Evolutionary conservation across 2,329 filamentous ascomycete genomes (phyloP).

Genomic region (Lecanicillium sp.): DNA sequence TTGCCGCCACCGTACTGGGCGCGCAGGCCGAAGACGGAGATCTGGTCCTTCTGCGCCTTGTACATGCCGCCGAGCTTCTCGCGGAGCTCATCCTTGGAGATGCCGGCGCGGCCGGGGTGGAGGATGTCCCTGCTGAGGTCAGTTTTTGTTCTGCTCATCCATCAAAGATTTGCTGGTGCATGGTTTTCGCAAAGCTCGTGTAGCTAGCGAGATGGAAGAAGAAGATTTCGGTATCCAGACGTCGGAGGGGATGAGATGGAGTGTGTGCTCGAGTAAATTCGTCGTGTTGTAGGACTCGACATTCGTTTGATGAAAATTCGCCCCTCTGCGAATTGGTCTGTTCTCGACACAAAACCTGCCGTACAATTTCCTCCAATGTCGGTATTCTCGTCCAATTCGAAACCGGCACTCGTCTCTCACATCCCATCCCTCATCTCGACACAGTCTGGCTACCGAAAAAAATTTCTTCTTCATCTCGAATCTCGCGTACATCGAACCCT

Average conservation of each 20-base stretch:
- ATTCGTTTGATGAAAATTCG: background rate
- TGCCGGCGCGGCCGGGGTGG: slow-evolving; percentile 96
- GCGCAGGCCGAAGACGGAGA: slow-evolving; percentile 96
- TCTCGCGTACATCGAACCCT: slow-evolving; percentile 1
- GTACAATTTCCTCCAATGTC: background rate
- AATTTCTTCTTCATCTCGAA: slow-evolving; percentile 6
- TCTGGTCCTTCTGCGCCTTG: slow-evolving; percentile 97
- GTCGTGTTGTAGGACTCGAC: too few relatives aligned
- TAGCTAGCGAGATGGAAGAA: too few relatives aligned
- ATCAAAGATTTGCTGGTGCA: too few relatives aligned
- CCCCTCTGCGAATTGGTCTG: background rate
- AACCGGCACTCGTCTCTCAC: too few relatives aligned
- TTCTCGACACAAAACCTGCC: background rate
- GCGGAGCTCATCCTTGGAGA: slow-evolving; percentile 98
- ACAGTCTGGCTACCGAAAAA: slow-evolving; percentile 8
- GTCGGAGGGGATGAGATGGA: too few relatives aligned
- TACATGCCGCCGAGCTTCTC: slow-evolving; percentile 91
- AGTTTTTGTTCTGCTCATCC: too few relatives aligned
- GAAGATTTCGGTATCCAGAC: too few relatives aligned
- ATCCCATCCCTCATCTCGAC: background rate
- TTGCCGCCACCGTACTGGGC: slow-evolving; percentile 99
- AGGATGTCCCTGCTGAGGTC: slow-evolving; percentile 83
- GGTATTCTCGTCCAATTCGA: background rate
- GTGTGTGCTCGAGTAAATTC: too few relatives aligned
- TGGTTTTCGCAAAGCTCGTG: too few relatives aligned